phyloP scores from a whole-genome alignment of 176 grass and related monocot species.

The Eragrostis nindensis region DNA sequence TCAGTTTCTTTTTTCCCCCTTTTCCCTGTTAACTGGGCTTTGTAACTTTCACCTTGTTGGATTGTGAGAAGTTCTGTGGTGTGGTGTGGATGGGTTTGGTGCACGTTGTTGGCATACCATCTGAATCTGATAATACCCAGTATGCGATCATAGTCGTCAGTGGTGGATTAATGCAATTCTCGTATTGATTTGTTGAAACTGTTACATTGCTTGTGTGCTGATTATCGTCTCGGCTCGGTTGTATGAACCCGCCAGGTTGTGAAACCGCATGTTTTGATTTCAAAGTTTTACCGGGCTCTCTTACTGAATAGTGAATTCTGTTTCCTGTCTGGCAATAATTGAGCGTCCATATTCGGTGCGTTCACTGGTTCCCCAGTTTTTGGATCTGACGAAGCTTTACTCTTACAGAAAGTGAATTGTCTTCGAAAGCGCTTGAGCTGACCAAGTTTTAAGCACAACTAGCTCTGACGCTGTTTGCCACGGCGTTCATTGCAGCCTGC shows the following conservation, averaged over 20 bases:
- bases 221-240: neutral
- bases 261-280: neutral
- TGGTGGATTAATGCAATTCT: conserved; percentile 14
- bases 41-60: conserved; percentile 45
- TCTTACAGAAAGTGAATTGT: neutral
- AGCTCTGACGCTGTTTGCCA: too few relatives aligned
- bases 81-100: conserved; percentile 47
- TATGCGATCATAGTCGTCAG: conserved; percentile 14
- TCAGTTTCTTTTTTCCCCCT: neutral
- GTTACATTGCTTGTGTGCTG: neutral
- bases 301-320: neutral
- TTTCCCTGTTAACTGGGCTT: neutral
- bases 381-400: neutral
- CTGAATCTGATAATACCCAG: neutral
- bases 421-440: neutral
- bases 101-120: conserved; percentile 20
- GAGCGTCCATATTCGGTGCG: too few relatives aligned
- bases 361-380: neutral
- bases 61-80: conserved; percentile 37
- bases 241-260: neutral
- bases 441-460: neutral
- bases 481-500: neutral
- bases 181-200: neutral
- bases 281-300: neutral
- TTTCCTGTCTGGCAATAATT: neutral